phyloP scores from a whole-genome alignment of 2,329 filamentous ascomycete genomes.

The Colletotrichum filicis region DNA sequence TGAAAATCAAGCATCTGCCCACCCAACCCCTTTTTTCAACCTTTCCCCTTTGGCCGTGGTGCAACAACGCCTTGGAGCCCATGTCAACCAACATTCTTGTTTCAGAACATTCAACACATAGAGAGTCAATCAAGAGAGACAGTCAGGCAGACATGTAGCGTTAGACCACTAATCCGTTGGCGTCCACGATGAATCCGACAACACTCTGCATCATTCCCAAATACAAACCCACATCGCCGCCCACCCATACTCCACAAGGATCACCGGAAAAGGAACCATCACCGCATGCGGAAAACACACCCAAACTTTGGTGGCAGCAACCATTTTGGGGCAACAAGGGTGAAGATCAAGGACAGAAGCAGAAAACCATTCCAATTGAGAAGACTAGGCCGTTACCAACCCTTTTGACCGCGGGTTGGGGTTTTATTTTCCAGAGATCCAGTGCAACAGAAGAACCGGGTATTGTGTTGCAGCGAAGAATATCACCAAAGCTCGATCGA shows the following conservation, averaged over 20 bases:
- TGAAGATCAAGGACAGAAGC: constrained; percentile 33
- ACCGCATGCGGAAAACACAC: constrained; percentile 3
- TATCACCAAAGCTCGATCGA: constrained; percentile 38
- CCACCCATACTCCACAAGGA: background rate
- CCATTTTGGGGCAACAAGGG: background rate
- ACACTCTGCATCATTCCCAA: background rate
- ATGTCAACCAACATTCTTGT: constrained; percentile 11
- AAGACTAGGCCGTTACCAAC: constrained; percentile 35
- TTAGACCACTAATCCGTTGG: constrained; percentile 26
- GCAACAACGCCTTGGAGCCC: background rate
- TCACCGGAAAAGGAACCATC: constrained; percentile 14
- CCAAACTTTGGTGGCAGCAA: background rate
- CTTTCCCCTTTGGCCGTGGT: background rate
- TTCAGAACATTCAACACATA: constrained; percentile 14
- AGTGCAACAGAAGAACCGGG: constrained; percentile 38
- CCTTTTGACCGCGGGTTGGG: constrained; percentile 33
- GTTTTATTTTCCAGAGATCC: constrained; percentile 36
- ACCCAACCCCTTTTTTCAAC: background rate
- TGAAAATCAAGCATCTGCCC: background rate
- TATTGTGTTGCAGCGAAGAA: constrained; percentile 38
- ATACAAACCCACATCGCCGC: background rate
- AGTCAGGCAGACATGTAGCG: constrained; percentile 19
- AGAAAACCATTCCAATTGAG: constrained; percentile 34
- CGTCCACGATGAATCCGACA: constrained; percentile 7
- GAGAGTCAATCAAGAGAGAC: constrained; percentile 15